Evolutionary conservation across 768 basidiomycete species (phyloP).

Genomic region (Sporobolomyces phaffii): DNA sequence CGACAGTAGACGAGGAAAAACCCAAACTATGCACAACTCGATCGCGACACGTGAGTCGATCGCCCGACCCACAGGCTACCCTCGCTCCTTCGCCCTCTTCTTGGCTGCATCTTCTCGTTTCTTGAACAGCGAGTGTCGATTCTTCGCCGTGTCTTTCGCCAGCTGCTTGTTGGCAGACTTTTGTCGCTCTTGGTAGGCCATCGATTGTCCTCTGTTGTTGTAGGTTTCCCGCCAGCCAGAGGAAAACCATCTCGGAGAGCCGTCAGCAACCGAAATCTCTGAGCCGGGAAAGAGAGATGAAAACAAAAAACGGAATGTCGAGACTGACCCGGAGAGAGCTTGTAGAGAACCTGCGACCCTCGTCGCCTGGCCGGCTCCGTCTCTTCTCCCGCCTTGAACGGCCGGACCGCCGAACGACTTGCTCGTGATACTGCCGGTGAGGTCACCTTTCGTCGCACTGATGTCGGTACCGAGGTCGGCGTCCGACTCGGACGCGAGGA

Average conservation of each 20-base stretch:
- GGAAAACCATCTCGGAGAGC: background rate
- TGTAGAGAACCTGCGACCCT: conserved; percentile 69
- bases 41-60: background rate
- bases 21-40: background rate
- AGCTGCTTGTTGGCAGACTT: conserved; percentile 71
- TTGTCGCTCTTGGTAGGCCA: conserved; percentile 89
- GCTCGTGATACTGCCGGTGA: conserved; percentile 7
- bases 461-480: conserved; percentile 82
- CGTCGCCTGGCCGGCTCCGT: conserved; percentile 64
- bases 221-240: no score
- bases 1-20: background rate
- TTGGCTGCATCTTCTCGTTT: conserved; percentile 66
- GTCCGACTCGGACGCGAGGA: conserved; percentile 82
- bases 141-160: conserved; percentile 51
- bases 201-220: conserved; percentile 55
- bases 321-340: conserved; percentile 63
- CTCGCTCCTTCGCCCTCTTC: conserved; percentile 24
- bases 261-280: no score
- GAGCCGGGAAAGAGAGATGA: no score
- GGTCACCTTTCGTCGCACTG: conserved; percentile 52
- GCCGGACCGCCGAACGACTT: conserved; percentile 44
- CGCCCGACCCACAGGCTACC: background rate
- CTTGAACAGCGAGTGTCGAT: conserved; percentile 69
- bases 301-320: no score
- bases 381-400: conserved; percentile 12